These are phyloP conservation scores for Gossypium ekmanianum DNA, from an alignment of 345 rosid genomes.

Conservation along the genomic window DNA sequence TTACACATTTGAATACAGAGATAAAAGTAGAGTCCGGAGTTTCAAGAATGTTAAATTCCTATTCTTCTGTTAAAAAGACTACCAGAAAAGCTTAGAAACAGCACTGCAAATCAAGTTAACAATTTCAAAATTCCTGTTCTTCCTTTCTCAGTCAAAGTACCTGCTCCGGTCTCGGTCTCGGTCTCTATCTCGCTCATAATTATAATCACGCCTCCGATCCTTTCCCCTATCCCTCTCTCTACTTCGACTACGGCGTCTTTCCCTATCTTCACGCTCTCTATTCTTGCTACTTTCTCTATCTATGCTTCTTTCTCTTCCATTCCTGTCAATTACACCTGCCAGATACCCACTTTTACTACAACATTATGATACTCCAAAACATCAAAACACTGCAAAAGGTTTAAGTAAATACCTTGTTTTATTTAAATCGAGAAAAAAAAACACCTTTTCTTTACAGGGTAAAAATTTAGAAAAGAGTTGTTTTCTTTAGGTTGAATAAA, in stretches of 20 bases:
- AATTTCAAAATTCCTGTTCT: background rate
- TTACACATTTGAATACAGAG: background rate
- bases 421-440: too few relatives aligned
- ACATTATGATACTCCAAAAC: background rate
- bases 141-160: constrained; percentile 33
- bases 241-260: constrained; percentile 70
- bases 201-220: constrained; percentile 46
- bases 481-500: too few relatives aligned
- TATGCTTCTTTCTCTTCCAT: constrained; percentile 77
- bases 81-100: background rate
- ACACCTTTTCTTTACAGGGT: too few relatives aligned
- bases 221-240: constrained; percentile 57
- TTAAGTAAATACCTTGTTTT: background rate
- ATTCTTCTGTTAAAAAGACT: background rate
- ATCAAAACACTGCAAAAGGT: background rate
- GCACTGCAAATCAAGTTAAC: background rate
- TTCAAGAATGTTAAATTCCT: background rate
- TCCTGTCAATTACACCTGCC: constrained; percentile 58
- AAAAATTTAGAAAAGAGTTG: too few relatives aligned
- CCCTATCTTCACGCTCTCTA: constrained; percentile 55
- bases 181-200: constrained; percentile 52
- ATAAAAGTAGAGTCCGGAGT: background rate
- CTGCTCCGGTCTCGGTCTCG: constrained; percentile 49
- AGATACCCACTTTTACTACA: background rate
- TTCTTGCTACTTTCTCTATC: constrained; percentile 50